Percentiles rank a stretch among this genome's conserved stretches.
Evolutionary conservation across 208 protist species (phyloP).

Genomic region (Leishmania tarentolae): DNA sequence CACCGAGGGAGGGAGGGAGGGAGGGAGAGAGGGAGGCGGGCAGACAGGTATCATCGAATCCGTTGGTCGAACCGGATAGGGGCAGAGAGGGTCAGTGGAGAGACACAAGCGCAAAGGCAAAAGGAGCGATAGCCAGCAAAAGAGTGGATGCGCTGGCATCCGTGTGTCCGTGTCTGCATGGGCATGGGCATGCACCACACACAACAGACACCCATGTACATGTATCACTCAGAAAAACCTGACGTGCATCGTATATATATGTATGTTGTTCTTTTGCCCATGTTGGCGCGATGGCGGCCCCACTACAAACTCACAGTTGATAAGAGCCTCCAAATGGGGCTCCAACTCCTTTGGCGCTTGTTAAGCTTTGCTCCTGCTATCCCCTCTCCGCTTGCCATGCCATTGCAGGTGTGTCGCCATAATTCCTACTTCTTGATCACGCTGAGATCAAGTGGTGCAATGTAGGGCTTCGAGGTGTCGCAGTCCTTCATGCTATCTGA

Average conservation of each 20-base stretch:
- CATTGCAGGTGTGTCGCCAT: not conserved
- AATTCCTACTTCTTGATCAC: constrained; percentile 38
- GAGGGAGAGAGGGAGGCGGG: too few species aligned
- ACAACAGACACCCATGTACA: not conserved
- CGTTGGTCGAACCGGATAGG: not conserved
- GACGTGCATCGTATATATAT: not conserved
- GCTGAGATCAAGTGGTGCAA: constrained; percentile 40
- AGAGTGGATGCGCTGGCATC: not conserved
- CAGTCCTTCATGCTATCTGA: not conserved
- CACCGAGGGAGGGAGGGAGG: not conserved
- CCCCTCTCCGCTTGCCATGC: not conserved
- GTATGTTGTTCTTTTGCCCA: not conserved
- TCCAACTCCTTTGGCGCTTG: not conserved
- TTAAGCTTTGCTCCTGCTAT: not conserved
- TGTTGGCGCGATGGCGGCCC: not conserved
- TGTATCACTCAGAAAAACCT: not conserved
- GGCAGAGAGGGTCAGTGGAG: not conserved
- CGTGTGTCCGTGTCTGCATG: not conserved
- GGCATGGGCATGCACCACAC: not conserved
- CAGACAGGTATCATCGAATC: not conserved
- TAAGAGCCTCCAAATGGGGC: not conserved
- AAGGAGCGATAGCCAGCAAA: constrained; percentile 11
- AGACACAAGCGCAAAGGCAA: not conserved
- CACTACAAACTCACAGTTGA: not conserved
- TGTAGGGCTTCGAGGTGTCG: constrained; percentile 19